Evolutionary conservation across 805 yeast species (phyloP).

Genomic region (Kazachstania viticola): DNA sequence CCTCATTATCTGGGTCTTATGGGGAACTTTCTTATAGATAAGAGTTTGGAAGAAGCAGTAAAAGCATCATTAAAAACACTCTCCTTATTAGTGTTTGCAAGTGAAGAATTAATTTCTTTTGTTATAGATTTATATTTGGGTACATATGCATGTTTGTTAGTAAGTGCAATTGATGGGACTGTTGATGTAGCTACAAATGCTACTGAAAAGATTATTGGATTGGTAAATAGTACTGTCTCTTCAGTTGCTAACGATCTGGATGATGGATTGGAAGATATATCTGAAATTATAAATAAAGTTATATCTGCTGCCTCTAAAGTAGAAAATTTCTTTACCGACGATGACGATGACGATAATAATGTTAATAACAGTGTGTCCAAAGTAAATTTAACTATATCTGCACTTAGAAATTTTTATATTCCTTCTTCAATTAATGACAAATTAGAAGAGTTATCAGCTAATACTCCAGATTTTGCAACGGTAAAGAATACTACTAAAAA

Average conservation of each 20-base stretch:
- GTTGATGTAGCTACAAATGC: slow-evolving; percentile 64
- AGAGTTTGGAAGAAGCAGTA: slow-evolving; percentile 37
- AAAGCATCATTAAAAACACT: slow-evolving; percentile 35
- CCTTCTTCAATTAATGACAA: slow-evolving; percentile 52
- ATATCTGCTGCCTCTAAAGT: slow-evolving; percentile 40
- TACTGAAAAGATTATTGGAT: slow-evolving; percentile 47
- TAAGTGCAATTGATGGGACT: slow-evolving; percentile 62
- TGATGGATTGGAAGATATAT: slow-evolving; percentile 50
- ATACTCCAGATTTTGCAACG: slow-evolving; percentile 54
- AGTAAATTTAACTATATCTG: slow-evolving; percentile 47
- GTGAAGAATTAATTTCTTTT: slow-evolving; percentile 51
- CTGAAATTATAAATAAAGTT: slow-evolving; percentile 45
- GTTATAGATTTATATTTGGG: slow-evolving; percentile 67
- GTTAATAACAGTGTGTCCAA: slow-evolving; percentile 23
- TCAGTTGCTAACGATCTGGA: slow-evolving; percentile 50
- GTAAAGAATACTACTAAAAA: slow-evolving; percentile 48
- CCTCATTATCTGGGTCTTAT: slow-evolving; percentile 47
- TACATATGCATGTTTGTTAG: slow-evolving; percentile 73
- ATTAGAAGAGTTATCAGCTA: slow-evolving; percentile 37
- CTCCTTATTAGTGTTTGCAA: slow-evolving; percentile 38
- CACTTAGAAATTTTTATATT: slow-evolving; percentile 48
- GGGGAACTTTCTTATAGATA: slow-evolving; percentile 42
- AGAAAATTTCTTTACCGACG: slow-evolving; percentile 43
- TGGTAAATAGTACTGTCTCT: slow-evolving; percentile 50
- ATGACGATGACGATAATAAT: slow-evolving; percentile 25